Base-by-base conservation (phyloP, 1,284 basidiomycete genomes). In the Apiotrichum porosum region DNA sequence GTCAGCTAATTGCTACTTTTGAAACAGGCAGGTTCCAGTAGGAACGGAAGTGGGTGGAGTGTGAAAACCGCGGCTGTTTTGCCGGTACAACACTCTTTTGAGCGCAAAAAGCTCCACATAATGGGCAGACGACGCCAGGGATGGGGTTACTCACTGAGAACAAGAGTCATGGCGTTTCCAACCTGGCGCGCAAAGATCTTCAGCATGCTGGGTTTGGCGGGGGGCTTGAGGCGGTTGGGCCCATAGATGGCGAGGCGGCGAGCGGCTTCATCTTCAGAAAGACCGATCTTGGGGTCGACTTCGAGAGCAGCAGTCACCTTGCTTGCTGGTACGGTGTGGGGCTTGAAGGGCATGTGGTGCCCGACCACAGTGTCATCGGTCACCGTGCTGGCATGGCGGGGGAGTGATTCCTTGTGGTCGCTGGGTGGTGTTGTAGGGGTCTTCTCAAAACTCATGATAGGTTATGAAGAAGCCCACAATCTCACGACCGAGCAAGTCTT, bases 171-270 rank as follows among this genome's bases (percentile, higher is more conserved):
- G 46, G 71, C 70, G 58, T 75, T 75, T 33, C 65, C 69, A 39
- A 73, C 38, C 51, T 76, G 74, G 18, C 69, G 57, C 2, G 53
- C 39, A 12, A 65, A 48, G 34, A 71, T 70, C 41, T 63, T 65
- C 41, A 52, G 42, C 9, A 61, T 42, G 36, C 56, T 62, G 26
- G 65, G 73, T 53, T 60, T 65, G 51, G 63, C 62, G 13, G 72
- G 69, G n/a, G 65, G 72, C 56, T 62, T 65, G 40, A 76, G 58
- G 47, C 73, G 59, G 63, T 76, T 76, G 6, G 64, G 72, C 1
- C 75, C 75, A 48, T 74, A 67, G 26, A 56, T 39, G 17, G 54
- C 53, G n/a, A 69, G 55, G 15, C 70, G 56, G 18, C 56, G 54
- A 5, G 39, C 44, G 1, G 58, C 68, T 26, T 68, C 65, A 8